phyloP scores from a whole-genome alignment of 2,329 filamentous ascomycete species.

The Phaeomoniella chlamydospora region DNA sequence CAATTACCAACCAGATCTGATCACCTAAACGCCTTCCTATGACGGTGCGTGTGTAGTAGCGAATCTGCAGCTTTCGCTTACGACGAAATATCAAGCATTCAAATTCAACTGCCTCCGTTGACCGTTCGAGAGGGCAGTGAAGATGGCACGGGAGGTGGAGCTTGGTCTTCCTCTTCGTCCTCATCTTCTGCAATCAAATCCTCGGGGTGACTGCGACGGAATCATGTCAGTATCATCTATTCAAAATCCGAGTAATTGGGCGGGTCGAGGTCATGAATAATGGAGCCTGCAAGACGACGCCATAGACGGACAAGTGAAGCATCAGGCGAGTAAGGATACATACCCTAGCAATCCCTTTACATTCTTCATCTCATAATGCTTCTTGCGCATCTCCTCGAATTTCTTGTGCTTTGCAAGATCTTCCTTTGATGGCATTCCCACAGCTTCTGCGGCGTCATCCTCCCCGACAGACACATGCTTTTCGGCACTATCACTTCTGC shows the following conservation, averaged over 20 bases:
- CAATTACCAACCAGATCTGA: no score
- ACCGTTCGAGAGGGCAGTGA: constrained; percentile 16
- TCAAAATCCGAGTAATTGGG: constrained; percentile 1
- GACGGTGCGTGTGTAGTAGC: no score
- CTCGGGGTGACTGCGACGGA: constrained; percentile 42
- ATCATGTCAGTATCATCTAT: background rate
- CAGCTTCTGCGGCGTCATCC: constrained; percentile 23
- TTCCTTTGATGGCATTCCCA: constrained; percentile 49
- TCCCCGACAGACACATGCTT: constrained; percentile 72
- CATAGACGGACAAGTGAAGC: background rate
- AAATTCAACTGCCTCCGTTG: no score
- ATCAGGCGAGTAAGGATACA: constrained; percentile 13
- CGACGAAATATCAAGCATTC: no score
- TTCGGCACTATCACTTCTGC: constrained; percentile 30
- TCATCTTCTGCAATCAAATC: constrained; percentile 47
- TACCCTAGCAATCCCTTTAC: constrained; percentile 77
- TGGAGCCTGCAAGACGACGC: no score
- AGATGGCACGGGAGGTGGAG: constrained; percentile 16
- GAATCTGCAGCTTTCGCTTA: no score
- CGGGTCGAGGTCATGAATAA: no score
- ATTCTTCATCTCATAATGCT: constrained; percentile 97
- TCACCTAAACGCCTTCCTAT: no score
- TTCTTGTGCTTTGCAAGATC: constrained; percentile 80
- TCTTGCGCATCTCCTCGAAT: constrained; percentile 86
- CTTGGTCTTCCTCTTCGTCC: constrained; percentile 35